Conservation (phyloP, 495 filamentous ascomycete species). For the Tuber microsphaerosporum region DNA sequence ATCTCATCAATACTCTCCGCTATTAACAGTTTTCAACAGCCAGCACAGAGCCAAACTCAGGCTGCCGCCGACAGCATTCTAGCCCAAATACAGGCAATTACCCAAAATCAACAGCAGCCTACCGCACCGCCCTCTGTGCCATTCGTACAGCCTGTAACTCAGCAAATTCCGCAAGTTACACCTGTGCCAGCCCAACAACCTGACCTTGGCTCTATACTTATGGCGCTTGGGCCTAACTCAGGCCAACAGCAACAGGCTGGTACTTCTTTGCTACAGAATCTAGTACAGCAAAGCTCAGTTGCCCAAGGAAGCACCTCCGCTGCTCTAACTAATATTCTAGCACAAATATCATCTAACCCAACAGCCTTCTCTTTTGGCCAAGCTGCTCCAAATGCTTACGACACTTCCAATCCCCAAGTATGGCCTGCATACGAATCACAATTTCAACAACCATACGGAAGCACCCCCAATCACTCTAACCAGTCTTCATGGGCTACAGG, state of each 20-base stretch:
- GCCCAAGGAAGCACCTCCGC: slow-evolving; percentile 19
- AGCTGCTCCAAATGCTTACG: slow-evolving; percentile 19
- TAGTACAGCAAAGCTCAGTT: slow-evolving; percentile 28
- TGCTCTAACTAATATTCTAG: slow-evolving; percentile 28
- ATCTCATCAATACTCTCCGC: slow-evolving; percentile 37
- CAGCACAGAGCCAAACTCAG: slow-evolving; percentile 15
- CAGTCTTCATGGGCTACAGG: slow-evolving; percentile 27
- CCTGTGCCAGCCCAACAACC: slow-evolving; percentile 25
- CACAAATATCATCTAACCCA: slow-evolving; percentile 27
- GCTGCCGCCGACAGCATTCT: slow-evolving; percentile 31
- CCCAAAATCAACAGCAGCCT: slow-evolving; percentile 26
- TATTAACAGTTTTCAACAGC: slow-evolving; percentile 18
- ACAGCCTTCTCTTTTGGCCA: slow-evolving; percentile 24
- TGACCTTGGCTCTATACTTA: slow-evolving; percentile 34
- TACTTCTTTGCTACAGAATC: slow-evolving; percentile 25
- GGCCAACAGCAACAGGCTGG: slow-evolving; percentile 25
- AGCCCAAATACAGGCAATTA: slow-evolving; percentile 36
- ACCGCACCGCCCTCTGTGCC: slow-evolving; percentile 16
- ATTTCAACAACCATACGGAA: slow-evolving; percentile 31
- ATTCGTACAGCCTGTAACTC: slow-evolving; percentile 15
- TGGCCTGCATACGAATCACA: slow-evolving; percentile 31
- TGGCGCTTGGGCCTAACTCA: slow-evolving; percentile 30
- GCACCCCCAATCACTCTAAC: slow-evolving; percentile 24
- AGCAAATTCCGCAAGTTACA: slow-evolving; percentile 13
- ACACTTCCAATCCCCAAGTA: slow-evolving; percentile 19